These are phyloP conservation scores for Kluyveromyces marxianus DNA, from an alignment of 1,139 yeast genomes.

Conservation along the genomic window DNA sequence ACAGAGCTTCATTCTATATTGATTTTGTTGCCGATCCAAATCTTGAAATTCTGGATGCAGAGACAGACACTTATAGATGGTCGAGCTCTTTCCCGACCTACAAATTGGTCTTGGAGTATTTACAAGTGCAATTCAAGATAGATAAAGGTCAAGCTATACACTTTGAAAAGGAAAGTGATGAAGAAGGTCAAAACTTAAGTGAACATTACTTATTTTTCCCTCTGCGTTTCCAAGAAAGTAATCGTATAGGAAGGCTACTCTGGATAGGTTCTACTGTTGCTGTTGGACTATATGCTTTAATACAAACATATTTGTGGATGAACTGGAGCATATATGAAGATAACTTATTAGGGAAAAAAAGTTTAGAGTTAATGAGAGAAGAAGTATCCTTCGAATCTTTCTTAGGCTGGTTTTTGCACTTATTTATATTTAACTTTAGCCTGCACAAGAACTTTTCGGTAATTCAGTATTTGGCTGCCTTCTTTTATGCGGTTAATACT, in stretches of 20 bases:
- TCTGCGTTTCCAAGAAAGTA: conserved; percentile 3
- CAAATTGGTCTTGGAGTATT: conserved; percentile 11
- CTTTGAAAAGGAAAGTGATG: no score
- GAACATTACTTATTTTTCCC: background rate
- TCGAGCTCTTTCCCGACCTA: conserved; percentile 37
- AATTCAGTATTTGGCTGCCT: conserved; percentile 50
- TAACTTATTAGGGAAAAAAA: background rate
- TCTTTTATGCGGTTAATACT: conserved; percentile 50
- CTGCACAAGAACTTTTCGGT: conserved; percentile 43
- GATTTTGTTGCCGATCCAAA: conserved; percentile 40
- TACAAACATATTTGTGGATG: background rate
- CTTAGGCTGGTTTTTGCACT: conserved; percentile 54
- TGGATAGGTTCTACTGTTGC: conserved; percentile 1
- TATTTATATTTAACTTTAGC: conserved; percentile 45
- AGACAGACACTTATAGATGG: background rate
- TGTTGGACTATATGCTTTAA: background rate
- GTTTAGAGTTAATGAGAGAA: conserved; percentile 5
- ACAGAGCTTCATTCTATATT: conserved; percentile 57
- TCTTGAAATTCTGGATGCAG: no score
- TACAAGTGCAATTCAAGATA: conserved; percentile 5
- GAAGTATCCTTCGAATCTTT: conserved; percentile 37
- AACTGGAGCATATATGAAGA: conserved; percentile 2
- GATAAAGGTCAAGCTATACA: no score
- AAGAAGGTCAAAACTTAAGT: no score
- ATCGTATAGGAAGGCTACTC: conserved; percentile 5